phyloP scores from a whole-genome alignment of 306 rosid species.

The Quercus engelmannii region DNA sequence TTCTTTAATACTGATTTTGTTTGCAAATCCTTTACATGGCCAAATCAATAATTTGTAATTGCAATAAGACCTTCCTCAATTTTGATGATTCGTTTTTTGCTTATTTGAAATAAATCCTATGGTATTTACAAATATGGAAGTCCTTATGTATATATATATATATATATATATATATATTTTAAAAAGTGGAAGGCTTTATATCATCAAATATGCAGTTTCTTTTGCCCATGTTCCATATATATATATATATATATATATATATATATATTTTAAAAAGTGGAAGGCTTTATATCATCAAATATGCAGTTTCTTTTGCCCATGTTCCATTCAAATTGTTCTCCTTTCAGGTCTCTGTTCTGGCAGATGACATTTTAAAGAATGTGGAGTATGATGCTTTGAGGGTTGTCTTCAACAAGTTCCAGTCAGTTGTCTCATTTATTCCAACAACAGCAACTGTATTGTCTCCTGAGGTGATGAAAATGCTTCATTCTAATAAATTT shows the following conservation, averaged over 20 bases:
- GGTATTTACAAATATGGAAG: not conserved
- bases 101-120: not conserved
- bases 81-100: not conserved
- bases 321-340: constrained; percentile 20
- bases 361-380: constrained; percentile 89
- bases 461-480: constrained; percentile 81
- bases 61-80: not conserved
- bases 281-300: not conserved
- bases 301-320: not conserved
- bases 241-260: no score
- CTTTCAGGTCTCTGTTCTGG: constrained; percentile 85
- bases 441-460: constrained; percentile 77
- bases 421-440: constrained; percentile 63
- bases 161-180: no score
- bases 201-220: not conserved
- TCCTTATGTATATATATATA: no score
- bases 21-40: not conserved
- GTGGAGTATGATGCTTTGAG: constrained; percentile 88
- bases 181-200: not conserved
- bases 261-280: no score
- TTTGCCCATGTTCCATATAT: constrained; percentile 8
- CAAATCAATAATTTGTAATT: not conserved
- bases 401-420: constrained; percentile 83
- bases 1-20: not conserved
- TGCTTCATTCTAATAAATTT: not conserved